Evolutionary conservation across 2,329 filamentous ascomycete species (phyloP).

Genomic region (Hortaea sp.): DNA sequence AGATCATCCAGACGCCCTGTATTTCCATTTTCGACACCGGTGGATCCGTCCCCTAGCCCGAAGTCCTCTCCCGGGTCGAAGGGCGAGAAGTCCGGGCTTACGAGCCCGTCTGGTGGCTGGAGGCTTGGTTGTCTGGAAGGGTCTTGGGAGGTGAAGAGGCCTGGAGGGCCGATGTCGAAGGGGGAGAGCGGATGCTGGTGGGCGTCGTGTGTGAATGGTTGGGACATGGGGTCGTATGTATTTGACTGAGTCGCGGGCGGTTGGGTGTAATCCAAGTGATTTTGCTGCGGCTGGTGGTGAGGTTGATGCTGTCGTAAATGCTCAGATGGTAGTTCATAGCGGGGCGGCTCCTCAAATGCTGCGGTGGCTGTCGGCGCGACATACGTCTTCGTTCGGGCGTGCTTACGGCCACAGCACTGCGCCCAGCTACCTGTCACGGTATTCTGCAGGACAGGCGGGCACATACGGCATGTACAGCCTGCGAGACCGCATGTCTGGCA

Average conservation of each 20-base stretch:
- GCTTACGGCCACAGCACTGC: constrained; percentile 24
- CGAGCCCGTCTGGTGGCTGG: too few relatives aligned
- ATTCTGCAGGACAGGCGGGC: constrained; percentile 24
- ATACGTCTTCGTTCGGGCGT: constrained; percentile 18
- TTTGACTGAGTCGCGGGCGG: not conserved
- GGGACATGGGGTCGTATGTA: too few relatives aligned
- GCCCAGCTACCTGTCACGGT: constrained; percentile 21
- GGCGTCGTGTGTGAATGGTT: too few relatives aligned
- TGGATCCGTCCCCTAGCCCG: not conserved
- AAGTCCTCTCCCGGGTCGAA: constrained; percentile 7
- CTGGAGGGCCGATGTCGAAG: too few relatives aligned
- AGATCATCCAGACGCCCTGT: too few relatives aligned
- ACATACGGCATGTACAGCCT: constrained; percentile 24
- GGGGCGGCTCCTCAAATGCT: not conserved
- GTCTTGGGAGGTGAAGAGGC: too few relatives aligned
- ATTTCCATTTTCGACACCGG: too few relatives aligned
- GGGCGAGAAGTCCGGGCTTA: constrained; percentile 1
- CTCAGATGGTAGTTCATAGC: not conserved
- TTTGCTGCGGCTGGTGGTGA: not conserved
- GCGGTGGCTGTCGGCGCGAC: constrained; percentile 7
- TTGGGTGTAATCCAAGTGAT: not conserved
- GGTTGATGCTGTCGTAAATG: not conserved
- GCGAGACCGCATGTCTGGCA: constrained; percentile 25
- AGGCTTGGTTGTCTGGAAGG: too few relatives aligned
- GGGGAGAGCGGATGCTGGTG: too few relatives aligned